Conservation (phyloP, 176 grass and related monocot species). For the Stipa capillata region DNA sequence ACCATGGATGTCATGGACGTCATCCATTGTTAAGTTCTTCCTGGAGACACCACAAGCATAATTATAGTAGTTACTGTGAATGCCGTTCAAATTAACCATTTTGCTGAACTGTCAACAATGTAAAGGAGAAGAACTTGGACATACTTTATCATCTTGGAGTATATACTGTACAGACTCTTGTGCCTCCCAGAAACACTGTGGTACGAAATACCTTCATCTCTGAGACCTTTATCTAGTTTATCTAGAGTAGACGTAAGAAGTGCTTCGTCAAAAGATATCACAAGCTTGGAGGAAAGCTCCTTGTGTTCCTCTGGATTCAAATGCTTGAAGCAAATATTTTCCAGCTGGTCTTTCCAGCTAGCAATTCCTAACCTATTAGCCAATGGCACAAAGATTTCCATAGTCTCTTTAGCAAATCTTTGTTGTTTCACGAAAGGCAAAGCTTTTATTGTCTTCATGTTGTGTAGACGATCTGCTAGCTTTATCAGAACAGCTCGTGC, state of each 20-base stretch:
- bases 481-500: constrained; percentile 88
- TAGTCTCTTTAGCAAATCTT: constrained; percentile 90
- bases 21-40: constrained; percentile 74
- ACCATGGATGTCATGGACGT: constrained; percentile 90
- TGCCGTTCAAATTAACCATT: not conserved
- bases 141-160: constrained; percentile 89
- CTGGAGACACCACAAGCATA: constrained; percentile 23
- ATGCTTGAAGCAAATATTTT: constrained; percentile 85
- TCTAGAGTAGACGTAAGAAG: constrained; percentile 55
- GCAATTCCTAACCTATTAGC: constrained; percentile 76
- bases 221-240: constrained; percentile 59
- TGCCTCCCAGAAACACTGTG: constrained; percentile 70
- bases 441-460: constrained; percentile 86
- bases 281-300: constrained; percentile 57
- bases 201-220: constrained; percentile 56
- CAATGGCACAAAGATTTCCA: constrained; percentile 88
- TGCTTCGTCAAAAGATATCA: constrained; percentile 58
- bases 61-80: not conserved
- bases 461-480: constrained; percentile 85
- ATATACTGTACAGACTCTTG: constrained; percentile 85
- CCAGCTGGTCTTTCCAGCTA: constrained; percentile 89
- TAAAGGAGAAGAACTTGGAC: not conserved
- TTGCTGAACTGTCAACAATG: constrained; percentile 3
- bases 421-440: constrained; percentile 70
- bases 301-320: constrained; percentile 74